Conservation (phyloP, 78 protist genomes). For the Salpingoeca rosetta region DNA sequence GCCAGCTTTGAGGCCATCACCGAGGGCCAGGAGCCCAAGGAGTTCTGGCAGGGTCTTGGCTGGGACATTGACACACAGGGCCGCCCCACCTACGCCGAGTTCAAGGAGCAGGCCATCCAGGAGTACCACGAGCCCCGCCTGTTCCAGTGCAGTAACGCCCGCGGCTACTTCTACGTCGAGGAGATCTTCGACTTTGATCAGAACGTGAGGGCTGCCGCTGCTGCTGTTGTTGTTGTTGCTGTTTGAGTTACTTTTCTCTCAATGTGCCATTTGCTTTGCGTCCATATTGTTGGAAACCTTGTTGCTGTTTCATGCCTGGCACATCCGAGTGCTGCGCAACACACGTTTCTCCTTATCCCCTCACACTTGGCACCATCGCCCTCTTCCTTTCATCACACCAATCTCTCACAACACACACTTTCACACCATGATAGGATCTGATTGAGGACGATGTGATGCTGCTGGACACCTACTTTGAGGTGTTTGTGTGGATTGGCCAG, state of each 20-base stretch:
- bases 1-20: not conserved
- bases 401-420: too few species aligned
- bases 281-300: too few species aligned
- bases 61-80: conserved; percentile 12
- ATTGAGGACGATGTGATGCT: conserved; percentile 35
- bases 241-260: too few species aligned
- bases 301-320: too few species aligned
- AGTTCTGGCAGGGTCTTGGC: not conserved
- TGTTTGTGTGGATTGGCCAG: conserved; percentile 46
- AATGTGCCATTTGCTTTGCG: too few species aligned
- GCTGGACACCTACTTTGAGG: conserved; percentile 22
- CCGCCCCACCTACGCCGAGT: conserved; percentile 15
- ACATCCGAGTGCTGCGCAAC: too few species aligned
- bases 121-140: conserved; percentile 41
- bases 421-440: too few species aligned
- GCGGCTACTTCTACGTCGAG: conserved; percentile 29
- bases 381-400: too few species aligned
- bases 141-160: conserved; percentile 40
- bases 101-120: not conserved
- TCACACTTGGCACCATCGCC: too few species aligned
- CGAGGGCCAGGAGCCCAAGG: not conserved
- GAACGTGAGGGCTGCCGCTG: too few species aligned
- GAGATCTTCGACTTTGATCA: conserved; percentile 18
- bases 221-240: too few species aligned
- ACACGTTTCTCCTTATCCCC: too few species aligned